A percentile compares a stretch with the other conserved stretches of the same genome.
phyloP scores from a whole-genome alignment of 805 yeast species.

The Myxozyma sirexii region DNA sequence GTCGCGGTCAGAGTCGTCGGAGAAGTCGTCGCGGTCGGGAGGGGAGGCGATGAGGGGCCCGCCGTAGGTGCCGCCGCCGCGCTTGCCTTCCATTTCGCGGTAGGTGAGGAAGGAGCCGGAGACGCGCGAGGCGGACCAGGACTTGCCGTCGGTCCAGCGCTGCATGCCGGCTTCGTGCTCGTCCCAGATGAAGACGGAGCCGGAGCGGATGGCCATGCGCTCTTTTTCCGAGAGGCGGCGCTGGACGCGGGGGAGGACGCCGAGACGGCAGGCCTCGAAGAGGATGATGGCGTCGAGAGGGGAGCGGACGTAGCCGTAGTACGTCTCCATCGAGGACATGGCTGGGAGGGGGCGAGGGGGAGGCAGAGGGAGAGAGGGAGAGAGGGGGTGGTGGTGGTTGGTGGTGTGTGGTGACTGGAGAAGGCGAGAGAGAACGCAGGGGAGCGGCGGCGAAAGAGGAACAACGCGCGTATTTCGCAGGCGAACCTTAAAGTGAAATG shows the following conservation, averaged over 20 bases:
- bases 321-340: conserved; percentile 54
- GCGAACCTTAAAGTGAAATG: conserved; percentile 9
- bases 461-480: conserved; percentile 1
- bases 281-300: conserved; percentile 65
- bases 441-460: neutral
- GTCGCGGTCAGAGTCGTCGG: conserved; percentile 16
- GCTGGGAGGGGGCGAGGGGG: neutral
- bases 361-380: neutral
- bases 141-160: conserved; percentile 77
- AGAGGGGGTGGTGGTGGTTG: neutral
- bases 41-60: conserved; percentile 22
- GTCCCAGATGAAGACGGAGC: conserved; percentile 71
- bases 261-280: conserved; percentile 64
- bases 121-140: conserved; percentile 74
- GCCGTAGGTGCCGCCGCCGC: conserved; percentile 31
- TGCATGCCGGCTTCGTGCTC: conserved; percentile 71
- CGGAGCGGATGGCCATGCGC: conserved; percentile 55
- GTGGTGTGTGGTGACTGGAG: neutral
- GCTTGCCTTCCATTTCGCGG: conserved; percentile 56
- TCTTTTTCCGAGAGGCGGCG: conserved; percentile 62
- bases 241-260: conserved; percentile 59
- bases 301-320: conserved; percentile 60
- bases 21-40: conserved; percentile 7
- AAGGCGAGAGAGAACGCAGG: neutral
- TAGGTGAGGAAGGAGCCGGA: conserved; percentile 64